phyloP scores from a whole-genome alignment of 306 rosid species.

The Rosa rugosa region DNA sequence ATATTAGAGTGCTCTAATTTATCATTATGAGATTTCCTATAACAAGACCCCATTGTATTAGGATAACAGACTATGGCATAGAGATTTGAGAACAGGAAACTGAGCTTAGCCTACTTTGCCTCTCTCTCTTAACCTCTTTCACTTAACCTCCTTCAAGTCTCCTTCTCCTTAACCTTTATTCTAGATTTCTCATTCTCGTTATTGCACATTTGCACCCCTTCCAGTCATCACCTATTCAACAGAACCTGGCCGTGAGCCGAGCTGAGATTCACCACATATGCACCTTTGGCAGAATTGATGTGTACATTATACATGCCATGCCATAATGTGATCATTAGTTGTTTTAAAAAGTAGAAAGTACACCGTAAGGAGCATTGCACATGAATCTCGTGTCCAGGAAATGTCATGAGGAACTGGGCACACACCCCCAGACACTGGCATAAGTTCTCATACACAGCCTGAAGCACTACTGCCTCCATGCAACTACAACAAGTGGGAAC shows the following conservation, averaged over 20 bases:
- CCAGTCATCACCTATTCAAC: conserved; percentile 1
- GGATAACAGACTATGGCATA: not conserved
- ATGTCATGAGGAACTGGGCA: not conserved
- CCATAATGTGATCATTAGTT: not conserved
- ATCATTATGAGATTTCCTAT: not conserved
- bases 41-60: not conserved
- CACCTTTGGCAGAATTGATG: not conserved
- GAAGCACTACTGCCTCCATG: not conserved
- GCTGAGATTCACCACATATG: not conserved
- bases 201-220: not conserved
- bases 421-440: not conserved
- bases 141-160: not conserved
- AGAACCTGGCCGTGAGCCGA: not conserved
- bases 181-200: not conserved
- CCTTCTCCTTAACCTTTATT: not conserved
- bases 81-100: not conserved
- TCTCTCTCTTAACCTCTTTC: not conserved
- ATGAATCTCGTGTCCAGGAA: not conserved
- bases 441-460: not conserved
- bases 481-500: not conserved
- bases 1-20: not conserved
- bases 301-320: not conserved
- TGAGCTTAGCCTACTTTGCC: not conserved
- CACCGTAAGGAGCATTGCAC: not conserved
- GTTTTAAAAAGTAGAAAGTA: not conserved